Percentiles rank a stretch among this genome's conserved stretches.
phyloP scores from a whole-genome alignment of 768 basidiomycete species.

The Rickenella mellea region DNA sequence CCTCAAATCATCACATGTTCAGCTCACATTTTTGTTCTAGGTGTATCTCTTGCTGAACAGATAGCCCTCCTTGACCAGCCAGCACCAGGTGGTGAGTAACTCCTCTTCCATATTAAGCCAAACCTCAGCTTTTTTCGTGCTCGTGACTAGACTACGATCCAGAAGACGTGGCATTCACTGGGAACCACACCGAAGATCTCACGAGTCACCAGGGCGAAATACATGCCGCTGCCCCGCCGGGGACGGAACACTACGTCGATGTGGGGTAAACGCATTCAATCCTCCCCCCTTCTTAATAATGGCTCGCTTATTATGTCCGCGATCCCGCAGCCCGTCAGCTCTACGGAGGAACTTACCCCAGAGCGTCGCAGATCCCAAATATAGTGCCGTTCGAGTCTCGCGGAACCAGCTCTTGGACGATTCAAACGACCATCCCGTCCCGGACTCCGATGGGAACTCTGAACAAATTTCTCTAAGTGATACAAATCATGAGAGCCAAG shows the following conservation, averaged over 20 bases:
- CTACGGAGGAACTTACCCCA: slow-evolving; percentile 56
- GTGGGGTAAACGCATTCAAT: slow-evolving; percentile 47
- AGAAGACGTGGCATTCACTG: slow-evolving; percentile 48
- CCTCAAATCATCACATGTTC: not conserved
- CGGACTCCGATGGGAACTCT: no score
- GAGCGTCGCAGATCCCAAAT: slow-evolving; percentile 67
- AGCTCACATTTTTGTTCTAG: no score
- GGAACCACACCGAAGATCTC: slow-evolving; percentile 30
- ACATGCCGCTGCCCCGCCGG: slow-evolving; percentile 25
- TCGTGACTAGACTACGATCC: slow-evolving; percentile 56
- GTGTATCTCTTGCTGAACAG: slow-evolving; percentile 66
- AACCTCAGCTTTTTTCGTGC: slow-evolving; percentile 7
- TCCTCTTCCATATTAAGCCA: slow-evolving; percentile 1
- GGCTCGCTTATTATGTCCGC: slow-evolving; percentile 34
- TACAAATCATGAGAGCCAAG: slow-evolving; percentile 20
- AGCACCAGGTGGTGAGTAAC: slow-evolving; percentile 53
- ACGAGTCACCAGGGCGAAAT: slow-evolving; percentile 24
- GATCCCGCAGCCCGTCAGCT: slow-evolving; percentile 60
- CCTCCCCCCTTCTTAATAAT: not conserved
- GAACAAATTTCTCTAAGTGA: no score
- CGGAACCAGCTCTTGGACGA: slow-evolving; percentile 47
- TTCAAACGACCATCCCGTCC: slow-evolving; percentile 25
- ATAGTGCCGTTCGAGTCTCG: slow-evolving; percentile 58
- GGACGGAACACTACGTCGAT: slow-evolving; percentile 73
- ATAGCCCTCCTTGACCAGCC: slow-evolving; percentile 71